Base-by-base conservation (phyloP, 768 basidiomycete genomes). In the Russula brevipes region DNA sequence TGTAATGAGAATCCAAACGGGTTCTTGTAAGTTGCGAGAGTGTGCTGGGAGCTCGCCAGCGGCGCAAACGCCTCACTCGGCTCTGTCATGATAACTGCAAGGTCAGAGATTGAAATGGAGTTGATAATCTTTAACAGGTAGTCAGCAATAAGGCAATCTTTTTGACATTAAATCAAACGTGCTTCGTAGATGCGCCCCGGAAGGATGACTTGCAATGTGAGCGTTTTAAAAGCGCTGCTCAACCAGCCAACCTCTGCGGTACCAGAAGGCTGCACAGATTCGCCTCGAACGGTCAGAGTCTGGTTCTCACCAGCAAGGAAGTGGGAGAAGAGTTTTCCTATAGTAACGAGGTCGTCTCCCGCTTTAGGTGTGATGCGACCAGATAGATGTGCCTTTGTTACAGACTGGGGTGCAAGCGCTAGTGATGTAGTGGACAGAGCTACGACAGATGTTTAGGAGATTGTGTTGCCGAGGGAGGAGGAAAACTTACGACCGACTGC, bases 1-100 rank as follows among this genome's bases (percentile, higher is more conserved):
- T 88, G 86, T 57, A 89, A 71, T 11, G 84, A 82, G 74, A 90
- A 90, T 4, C 88, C 88, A 70, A 89, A 89, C 1, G 88, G 88
- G 72, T 89, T 90, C 72, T 81, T 82, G 72, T 86, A 87, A 65
- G 78, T 74, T 16, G 83, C 85, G 3, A 84, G 58, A 0, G 84
- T 84, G 55, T 76, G 72, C 45, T 79, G 73, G 4, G 85, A 88
- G 65, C 82, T 80, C 0, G 86, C 75, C n/a, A 80, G 75, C 0
- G 87, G 86, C 1, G 81, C 80, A 67, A 82, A 88, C 0, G 82
- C 77, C 70, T 89, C 77, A 56, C 78, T 77, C 44, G 77, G 76
- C 7, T 76, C 78, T 33, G 79, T 71, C 72, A 89, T 78, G 7
- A 75, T 78, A 41, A 89, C 71, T 33, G 76, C 76, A 42, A 89